These are phyloP conservation scores for Boletus vinaceobasis DNA, from an alignment of 768 basidiomycete genomes.

Conservation along the genomic window DNA sequence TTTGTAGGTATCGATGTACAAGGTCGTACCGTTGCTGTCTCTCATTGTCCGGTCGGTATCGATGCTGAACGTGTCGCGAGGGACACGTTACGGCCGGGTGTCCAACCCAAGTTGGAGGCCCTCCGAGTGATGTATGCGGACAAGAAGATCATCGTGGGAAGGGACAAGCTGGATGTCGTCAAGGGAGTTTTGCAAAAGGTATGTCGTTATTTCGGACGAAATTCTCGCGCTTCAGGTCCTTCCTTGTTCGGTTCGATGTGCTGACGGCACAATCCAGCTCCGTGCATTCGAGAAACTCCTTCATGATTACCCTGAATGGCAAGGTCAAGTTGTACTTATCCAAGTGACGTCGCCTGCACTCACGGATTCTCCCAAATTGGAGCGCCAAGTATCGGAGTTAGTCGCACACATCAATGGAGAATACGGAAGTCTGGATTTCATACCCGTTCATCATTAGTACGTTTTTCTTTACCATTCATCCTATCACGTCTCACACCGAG, in stretches of 20 bases:
- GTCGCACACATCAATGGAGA: slow-evolving; percentile 95
- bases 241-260: background rate
- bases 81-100: slow-evolving; percentile 80
- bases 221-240: too few species aligned
- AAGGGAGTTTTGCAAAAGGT: slow-evolving; percentile 98
- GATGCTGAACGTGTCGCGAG: slow-evolving; percentile 86
- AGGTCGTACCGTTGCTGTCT: slow-evolving; percentile 77
- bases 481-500: background rate
- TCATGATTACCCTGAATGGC: slow-evolving; percentile 92
- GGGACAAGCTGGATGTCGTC: slow-evolving; percentile 98
- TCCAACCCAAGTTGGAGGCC: slow-evolving; percentile 87
- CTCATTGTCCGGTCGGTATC: slow-evolving; percentile 93
- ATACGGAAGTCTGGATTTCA: slow-evolving; percentile 91
- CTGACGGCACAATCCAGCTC: slow-evolving; percentile 46
- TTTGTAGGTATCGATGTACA: slow-evolving; percentile 70
- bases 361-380: slow-evolving; percentile 89
- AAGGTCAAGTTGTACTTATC: slow-evolving; percentile 82
- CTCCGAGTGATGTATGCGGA: slow-evolving; percentile 83
- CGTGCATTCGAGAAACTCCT: slow-evolving; percentile 95
- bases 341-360: slow-evolving; percentile 88
- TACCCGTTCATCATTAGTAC: slow-evolving; percentile 97
- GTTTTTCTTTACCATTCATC: slow-evolving; percentile 29
- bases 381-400: slow-evolving; percentile 88
- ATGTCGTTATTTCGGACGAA: background rate
- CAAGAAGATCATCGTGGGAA: slow-evolving; percentile 97